Evolutionary conservation across 1,284 basidiomycete species (phyloP), one percentile per base, ranked within the genome.

Genomic region (Rhodotorula sp.): DNA sequence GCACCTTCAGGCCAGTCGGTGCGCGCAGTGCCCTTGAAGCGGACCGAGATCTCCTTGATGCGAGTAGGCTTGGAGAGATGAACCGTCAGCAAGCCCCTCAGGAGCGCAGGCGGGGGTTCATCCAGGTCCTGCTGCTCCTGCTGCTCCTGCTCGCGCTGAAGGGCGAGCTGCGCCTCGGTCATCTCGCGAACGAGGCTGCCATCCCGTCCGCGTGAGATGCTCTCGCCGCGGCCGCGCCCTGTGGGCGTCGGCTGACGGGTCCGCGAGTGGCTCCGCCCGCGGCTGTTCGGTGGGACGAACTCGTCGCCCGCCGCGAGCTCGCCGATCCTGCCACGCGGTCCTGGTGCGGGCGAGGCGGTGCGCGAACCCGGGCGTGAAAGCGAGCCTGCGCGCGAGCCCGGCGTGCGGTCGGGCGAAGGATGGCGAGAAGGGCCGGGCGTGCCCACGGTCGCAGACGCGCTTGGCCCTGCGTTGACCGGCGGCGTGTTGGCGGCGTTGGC

Each of bases 1-100:
- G 66, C 76, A 93, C 94, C 91, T 86, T 97, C 94, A 8, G 91
- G 90, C 91, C 94, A 97, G 74, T 87, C 86, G 25, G 86, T 87
- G 66, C 83, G 80, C 8, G 83, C 80, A 74, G 86, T 90, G 12
- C 92, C 95, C 64, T 88, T 85, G 32, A 98, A 84, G 76, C 88
- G 88, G 58, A 97, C 84, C 66, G 89, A 87, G 69, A 99, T 95
- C 78, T 89, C 91, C 50, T 90, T 90, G 78, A 99, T 90, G 80
- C 90, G 89, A 53, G 89, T 94, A 0, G 94, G 88, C 80, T 95
- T 96, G 60, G 85, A 84, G 41, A 97, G 85, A 21, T 88, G 87
- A 57, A 99, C 84, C 2, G 89, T 90, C 69, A 98, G 85, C 21
- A 97, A 84, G n/a, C 94, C 96, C 53, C 96, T 86, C 44, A 99